A percentile compares a stretch with the other conserved stretches of the same genome.
Conservation (phyloP, 306 rosid species). For the Pyrus pyrifolia region DNA sequence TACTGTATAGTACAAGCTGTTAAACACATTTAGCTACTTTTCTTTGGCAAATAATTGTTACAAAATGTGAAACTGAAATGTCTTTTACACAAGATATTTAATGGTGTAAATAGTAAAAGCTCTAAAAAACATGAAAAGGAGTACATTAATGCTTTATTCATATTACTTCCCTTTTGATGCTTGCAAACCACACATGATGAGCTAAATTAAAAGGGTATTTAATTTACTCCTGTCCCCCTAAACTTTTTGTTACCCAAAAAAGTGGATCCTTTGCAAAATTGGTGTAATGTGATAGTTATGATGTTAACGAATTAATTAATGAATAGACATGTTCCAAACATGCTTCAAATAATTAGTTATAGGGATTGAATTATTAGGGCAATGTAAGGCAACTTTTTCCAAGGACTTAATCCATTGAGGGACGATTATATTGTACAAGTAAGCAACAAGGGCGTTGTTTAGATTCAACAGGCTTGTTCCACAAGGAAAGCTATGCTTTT, state of each 20-base stretch:
- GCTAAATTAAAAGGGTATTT: neutral
- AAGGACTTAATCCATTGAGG: neutral
- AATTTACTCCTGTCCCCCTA: too few species aligned
- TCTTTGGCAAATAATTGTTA: neutral
- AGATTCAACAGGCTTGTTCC: neutral
- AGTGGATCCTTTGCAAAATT: neutral
- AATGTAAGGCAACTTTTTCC: neutral
- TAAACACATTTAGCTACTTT: neutral
- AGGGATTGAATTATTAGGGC: neutral
- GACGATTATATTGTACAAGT: neutral
- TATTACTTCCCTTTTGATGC: constrained; percentile 20
- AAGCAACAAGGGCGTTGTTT: neutral
- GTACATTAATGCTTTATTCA: constrained; percentile 17
- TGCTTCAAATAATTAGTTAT: neutral
- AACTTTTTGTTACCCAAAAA: neutral
- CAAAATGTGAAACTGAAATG: neutral
- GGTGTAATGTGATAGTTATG: neutral
- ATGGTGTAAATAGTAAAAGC: neutral
- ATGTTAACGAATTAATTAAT: neutral
- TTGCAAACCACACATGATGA: constrained; percentile 1
- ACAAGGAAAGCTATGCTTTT: neutral
- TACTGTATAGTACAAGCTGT: neutral
- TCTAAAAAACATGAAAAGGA: neutral
- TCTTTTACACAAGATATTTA: neutral
- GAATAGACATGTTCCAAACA: neutral